A percentile compares a stretch with the other conserved stretches of the same genome.
phyloP scores from a whole-genome alignment of 768 basidiomycete species.

The Termitomyces sp. region DNA sequence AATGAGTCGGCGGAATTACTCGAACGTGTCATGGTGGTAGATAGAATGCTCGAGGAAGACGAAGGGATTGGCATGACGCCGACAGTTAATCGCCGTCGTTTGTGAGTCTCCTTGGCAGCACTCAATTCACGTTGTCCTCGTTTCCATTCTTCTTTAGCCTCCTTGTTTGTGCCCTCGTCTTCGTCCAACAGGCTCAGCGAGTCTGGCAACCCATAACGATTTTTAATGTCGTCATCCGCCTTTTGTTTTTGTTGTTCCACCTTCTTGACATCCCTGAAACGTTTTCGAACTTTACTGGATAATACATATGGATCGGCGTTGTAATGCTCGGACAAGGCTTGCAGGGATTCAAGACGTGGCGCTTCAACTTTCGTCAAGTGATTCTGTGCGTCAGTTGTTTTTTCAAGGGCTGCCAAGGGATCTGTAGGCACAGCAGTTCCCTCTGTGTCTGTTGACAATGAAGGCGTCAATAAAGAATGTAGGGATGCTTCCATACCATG shows the following conservation, averaged over 20 bases:
- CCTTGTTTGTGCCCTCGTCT: conserved; percentile 50
- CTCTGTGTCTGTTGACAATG: conserved; percentile 55
- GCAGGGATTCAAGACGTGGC: conserved; percentile 78
- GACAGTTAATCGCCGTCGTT: conserved; percentile 40
- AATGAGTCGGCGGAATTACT: conserved; percentile 33
- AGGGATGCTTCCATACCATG: conserved; percentile 50
- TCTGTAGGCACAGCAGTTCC: conserved; percentile 60
- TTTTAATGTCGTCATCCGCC: conserved; percentile 68
- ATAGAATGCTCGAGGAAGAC: conserved; percentile 18
- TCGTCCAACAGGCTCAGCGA: conserved; percentile 62
- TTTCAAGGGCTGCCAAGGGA: conserved; percentile 86
- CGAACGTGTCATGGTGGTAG: conserved; percentile 11
- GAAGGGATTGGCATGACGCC: conserved; percentile 22
- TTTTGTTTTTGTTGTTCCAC: conserved; percentile 61
- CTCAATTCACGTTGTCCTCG: conserved; percentile 44
- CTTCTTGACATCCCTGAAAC: conserved; percentile 87
- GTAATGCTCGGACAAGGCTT: conserved; percentile 69
- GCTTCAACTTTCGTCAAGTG: conserved; percentile 67
- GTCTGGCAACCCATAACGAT: conserved; percentile 72
- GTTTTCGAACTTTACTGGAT: conserved; percentile 68
- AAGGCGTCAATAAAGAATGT: background rate
- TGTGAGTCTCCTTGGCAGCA: conserved; percentile 33
- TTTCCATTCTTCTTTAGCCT: conserved; percentile 63
- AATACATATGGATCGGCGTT: conserved; percentile 85
- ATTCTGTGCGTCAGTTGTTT: conserved; percentile 75